Conservation (phyloP, 75 land plant species). For the Sequoia sempervirens region DNA sequence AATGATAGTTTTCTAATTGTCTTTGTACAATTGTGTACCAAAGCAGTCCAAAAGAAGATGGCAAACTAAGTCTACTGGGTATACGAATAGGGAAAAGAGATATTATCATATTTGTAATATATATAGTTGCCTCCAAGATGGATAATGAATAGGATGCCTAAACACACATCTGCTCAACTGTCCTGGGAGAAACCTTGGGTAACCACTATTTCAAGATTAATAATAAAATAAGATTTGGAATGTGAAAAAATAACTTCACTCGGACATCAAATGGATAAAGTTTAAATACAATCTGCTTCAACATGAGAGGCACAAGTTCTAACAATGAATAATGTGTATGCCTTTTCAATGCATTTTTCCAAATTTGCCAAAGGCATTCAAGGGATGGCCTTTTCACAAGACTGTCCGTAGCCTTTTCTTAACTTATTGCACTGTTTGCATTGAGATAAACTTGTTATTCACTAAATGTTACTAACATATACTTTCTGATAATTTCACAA, state of each 20-base stretch:
- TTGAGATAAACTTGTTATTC: not conserved
- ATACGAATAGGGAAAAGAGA: not conserved
- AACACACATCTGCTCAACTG: not conserved
- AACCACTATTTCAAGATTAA: not conserved
- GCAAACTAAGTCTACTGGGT: not conserved
- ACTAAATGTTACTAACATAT: not conserved
- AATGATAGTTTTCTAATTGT: no score
- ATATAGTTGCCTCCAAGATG: not conserved
- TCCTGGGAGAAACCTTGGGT: not conserved
- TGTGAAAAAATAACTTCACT: not conserved
- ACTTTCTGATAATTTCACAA: not conserved
- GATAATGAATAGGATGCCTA: not conserved
- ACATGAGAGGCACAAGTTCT: not conserved
- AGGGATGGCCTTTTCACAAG: not conserved
- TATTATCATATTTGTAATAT: no score
- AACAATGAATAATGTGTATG: not conserved
- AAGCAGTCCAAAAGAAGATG: not conserved
- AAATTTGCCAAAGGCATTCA: not conserved
- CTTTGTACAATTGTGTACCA: not conserved
- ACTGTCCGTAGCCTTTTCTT: not conserved
- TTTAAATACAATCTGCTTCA: not conserved
- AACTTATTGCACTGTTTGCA: not conserved
- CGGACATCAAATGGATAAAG: not conserved
- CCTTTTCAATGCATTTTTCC: not conserved
- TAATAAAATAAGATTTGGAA: not conserved